Percentiles rank a stretch among this genome's conserved stretches.
These are phyloP conservation scores for Hydrangea macrophylla DNA, from an alignment of 148 eudicot species.

Conservation along the genomic window DNA sequence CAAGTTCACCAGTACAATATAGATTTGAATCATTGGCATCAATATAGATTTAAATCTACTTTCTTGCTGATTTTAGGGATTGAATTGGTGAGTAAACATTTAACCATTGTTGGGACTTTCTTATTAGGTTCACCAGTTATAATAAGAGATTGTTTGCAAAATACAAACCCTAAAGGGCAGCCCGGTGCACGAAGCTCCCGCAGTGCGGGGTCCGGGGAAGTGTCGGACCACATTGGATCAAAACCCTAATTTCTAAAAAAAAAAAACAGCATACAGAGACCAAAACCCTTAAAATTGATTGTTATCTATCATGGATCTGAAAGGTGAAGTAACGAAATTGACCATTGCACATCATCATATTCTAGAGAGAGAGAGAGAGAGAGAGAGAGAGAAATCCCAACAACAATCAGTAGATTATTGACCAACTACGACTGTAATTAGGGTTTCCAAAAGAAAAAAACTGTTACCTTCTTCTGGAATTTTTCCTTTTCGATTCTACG, in stretches of 20 bases:
- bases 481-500: conserved; percentile 8
- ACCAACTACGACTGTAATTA: background rate
- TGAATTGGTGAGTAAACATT: too few species aligned
- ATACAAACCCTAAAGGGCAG: too few species aligned
- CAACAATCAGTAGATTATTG: background rate
- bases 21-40: too few species aligned
- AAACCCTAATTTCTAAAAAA: background rate
- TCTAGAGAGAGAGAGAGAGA: background rate
- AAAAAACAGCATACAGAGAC: background rate
- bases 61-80: too few species aligned
- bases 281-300: conserved; percentile 9
- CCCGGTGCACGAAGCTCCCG: too few species aligned
- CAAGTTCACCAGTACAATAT: too few species aligned
- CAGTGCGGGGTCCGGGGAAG: too few species aligned
- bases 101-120: too few species aligned
- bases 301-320: conserved; percentile 17
- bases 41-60: too few species aligned
- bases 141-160: too few species aligned
- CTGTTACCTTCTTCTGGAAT: conserved; percentile 2
- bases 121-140: too few species aligned
- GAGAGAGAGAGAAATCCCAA: background rate
- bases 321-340: background rate
- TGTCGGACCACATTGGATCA: too few species aligned
- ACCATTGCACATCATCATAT: conserved; percentile 1
- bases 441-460: conserved; percentile 4